Evolutionary conservation across 495 filamentous ascomycete genomes (phyloP).

Genomic region (Tuber aestivum): DNA sequence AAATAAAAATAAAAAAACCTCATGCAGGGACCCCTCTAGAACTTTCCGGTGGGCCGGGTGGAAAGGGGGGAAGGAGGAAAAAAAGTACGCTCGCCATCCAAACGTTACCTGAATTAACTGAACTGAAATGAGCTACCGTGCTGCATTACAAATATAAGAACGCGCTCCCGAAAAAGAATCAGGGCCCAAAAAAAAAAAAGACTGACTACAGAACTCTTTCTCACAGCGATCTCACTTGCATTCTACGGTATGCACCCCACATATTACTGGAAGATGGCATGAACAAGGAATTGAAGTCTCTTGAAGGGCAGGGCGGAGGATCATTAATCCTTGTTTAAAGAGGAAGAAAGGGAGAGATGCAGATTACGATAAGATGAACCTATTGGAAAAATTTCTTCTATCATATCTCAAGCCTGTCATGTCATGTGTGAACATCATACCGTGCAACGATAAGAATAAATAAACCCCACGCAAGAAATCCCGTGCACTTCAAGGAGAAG

Average conservation of each 20-base stretch:
- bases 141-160: constrained; percentile 16
- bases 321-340: background rate
- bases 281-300: constrained; percentile 1
- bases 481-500: background rate
- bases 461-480: constrained; percentile 14
- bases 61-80: constrained; percentile 7
- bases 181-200: constrained; percentile 7
- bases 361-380: background rate
- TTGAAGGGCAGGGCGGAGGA: background rate
- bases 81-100: constrained; percentile 9
- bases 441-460: constrained; percentile 16
- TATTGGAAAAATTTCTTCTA: constrained; percentile 9
- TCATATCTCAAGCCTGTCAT: constrained; percentile 12
- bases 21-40: constrained; percentile 1
- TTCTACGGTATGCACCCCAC: background rate
- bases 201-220: background rate
- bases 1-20: background rate
- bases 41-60: background rate
- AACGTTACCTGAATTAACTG: constrained; percentile 3
- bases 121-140: background rate
- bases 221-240: background rate
- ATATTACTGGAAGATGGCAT: background rate
- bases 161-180: constrained; percentile 18
- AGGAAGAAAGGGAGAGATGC: background rate
- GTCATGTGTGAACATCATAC: background rate